Evolutionary conservation across 2,329 filamentous ascomycete genomes (phyloP).

Genomic region (Thielaviopsis cerberus): DNA sequence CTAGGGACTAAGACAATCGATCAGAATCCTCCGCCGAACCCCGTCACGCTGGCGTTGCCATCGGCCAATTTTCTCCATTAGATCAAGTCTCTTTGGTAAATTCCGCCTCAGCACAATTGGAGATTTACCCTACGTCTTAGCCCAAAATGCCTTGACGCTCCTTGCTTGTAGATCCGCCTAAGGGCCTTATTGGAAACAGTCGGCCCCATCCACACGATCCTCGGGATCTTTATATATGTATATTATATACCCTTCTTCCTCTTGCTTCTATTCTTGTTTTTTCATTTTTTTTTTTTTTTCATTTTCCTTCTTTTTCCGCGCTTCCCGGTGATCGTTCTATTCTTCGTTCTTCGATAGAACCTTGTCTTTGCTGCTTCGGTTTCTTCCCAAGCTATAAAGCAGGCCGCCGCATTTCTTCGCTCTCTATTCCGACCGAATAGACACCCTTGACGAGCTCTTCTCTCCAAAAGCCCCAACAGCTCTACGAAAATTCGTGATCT

Average conservation of each 20-base stretch:
- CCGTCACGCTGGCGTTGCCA: not conserved
- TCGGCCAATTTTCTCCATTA: not conserved
- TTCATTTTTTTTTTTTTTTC: not conserved
- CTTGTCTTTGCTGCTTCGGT: not conserved
- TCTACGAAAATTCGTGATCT: not conserved
- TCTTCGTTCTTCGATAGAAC: not conserved
- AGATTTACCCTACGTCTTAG: not conserved
- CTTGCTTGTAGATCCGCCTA: too few relatives aligned
- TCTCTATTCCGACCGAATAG: not conserved
- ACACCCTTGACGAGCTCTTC: not conserved
- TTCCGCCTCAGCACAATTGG: not conserved
- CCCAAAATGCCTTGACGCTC: too few relatives aligned
- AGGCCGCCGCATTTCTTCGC: not conserved
- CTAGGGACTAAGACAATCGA: not conserved
- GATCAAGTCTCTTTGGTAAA: not conserved
- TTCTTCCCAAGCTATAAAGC: not conserved
- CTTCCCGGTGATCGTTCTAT: not conserved
- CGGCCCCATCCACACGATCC: not conserved
- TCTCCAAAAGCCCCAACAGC: not conserved
- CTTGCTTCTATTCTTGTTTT: not conserved
- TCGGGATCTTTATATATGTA: not conserved
- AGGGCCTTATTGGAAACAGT: not conserved
- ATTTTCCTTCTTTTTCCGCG: not conserved
- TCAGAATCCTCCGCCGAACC: too few relatives aligned
- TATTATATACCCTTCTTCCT: too few relatives aligned